phyloP scores from a whole-genome alignment of 768 basidiomycete genomes.

The Leucosporidium creatinivorum region DNA sequence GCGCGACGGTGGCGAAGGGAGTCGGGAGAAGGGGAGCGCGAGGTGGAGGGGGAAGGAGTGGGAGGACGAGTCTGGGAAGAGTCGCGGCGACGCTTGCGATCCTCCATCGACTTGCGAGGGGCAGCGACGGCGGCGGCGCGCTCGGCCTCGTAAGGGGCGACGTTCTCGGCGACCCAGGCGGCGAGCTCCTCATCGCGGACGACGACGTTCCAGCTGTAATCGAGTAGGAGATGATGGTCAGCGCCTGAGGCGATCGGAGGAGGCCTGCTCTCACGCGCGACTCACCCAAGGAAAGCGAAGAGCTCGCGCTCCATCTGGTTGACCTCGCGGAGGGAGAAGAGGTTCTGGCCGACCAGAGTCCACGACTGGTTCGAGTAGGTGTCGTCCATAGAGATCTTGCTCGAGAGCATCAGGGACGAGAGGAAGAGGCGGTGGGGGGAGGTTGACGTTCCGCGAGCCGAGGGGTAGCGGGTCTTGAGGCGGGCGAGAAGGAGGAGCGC shows the following conservation, averaged over 20 bases:
- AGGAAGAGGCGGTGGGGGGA: constrained; percentile 85
- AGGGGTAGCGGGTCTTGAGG: constrained; percentile 84
- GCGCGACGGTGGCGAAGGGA: constrained; percentile 33
- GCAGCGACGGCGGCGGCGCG: constrained; percentile 15
- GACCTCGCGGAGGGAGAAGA: constrained; percentile 78
- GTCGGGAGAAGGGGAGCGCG: constrained; percentile 24
- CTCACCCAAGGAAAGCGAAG: constrained; percentile 63
- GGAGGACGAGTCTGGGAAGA: constrained; percentile 1
- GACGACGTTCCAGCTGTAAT: constrained; percentile 35
- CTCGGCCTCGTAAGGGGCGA: constrained; percentile 27
- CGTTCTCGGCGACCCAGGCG: constrained; percentile 25
- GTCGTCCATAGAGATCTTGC: constrained; percentile 76
- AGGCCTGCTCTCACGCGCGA: neutral
- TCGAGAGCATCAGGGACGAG: constrained; percentile 67
- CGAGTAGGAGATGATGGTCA: neutral
- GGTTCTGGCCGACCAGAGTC: constrained; percentile 79
- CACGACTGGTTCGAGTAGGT: constrained; percentile 90
- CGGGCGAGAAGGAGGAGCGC: constrained; percentile 69
- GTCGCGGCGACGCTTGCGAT: constrained; percentile 32
- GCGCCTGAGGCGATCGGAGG: neutral
- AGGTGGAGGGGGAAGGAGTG: constrained; percentile 17
- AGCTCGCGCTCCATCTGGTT: constrained; percentile 91
- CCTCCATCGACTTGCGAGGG: constrained; percentile 23
- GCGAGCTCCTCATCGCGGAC: constrained; percentile 35
- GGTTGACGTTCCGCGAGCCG: constrained; percentile 78